These are phyloP conservation scores for Dactylella cylindrospora DNA, from an alignment of 2,329 filamentous ascomycete genomes.

Conservation along the genomic window DNA sequence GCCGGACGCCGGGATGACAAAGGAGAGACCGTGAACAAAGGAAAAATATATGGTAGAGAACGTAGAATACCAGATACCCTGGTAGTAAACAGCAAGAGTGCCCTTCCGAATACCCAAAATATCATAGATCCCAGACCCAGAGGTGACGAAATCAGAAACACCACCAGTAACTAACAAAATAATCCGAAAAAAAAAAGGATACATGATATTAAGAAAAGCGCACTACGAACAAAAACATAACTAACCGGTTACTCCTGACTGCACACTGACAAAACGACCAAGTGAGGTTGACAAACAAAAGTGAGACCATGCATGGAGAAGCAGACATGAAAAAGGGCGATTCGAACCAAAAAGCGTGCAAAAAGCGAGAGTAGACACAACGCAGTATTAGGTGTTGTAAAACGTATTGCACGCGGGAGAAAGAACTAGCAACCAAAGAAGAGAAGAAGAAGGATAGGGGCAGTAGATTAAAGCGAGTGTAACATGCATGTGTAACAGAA, in stretches of 20 bases:
- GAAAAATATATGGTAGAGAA: slow-evolving; percentile 5
- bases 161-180: slow-evolving; percentile 31
- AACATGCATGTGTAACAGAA: slow-evolving; percentile 25
- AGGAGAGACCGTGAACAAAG: no score
- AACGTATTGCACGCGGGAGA: slow-evolving; percentile 4
- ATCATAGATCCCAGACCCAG: not conserved
- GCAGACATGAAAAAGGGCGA: not conserved
- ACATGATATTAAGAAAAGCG: slow-evolving; percentile 8
- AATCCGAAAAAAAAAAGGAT: slow-evolving; percentile 1
- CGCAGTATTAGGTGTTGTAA: slow-evolving; percentile 22
- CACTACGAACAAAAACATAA: slow-evolving; percentile 6
- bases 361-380: slow-evolving; percentile 13
- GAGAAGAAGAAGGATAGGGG: no score
- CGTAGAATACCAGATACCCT: not conserved
- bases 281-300: slow-evolving; percentile 3
- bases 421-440: no score
- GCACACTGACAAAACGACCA: slow-evolving; percentile 10
- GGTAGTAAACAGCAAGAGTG: not conserved
- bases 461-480: slow-evolving; percentile 38
- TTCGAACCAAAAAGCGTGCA: slow-evolving; percentile 1
- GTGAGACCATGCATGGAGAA: slow-evolving; percentile 16
- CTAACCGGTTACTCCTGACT: slow-evolving; percentile 23
- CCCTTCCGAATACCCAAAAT: not conserved
- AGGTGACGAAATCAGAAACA: not conserved
- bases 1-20: slow-evolving; percentile 21